phyloP scores from a whole-genome alignment of 2,329 filamentous ascomycete species.

The Fusarium sp. region DNA sequence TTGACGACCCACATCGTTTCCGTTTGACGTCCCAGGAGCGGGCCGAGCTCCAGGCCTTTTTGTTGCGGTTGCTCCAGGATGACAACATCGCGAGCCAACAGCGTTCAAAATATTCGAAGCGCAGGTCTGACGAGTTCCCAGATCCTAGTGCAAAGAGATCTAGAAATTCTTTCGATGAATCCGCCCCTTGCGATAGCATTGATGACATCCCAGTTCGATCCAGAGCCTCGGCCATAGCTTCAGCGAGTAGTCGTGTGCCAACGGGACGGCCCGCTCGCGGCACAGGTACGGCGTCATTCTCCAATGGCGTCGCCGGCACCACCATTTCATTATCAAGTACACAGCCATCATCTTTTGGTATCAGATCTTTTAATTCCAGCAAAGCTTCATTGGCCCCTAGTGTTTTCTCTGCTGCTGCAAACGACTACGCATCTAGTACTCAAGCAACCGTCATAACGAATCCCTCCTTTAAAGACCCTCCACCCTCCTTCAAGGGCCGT shows the following conservation, averaged over 20 bases:
- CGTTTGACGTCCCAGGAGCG: conserved; percentile 41
- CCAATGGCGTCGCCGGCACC: conserved; percentile 20
- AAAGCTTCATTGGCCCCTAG: conserved; percentile 52
- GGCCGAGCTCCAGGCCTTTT: conserved; percentile 46
- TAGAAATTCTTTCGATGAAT: conserved; percentile 32
- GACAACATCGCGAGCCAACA: conserved; percentile 26
- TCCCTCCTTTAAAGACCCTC: conserved; percentile 23
- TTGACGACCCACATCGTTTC: conserved; percentile 43
- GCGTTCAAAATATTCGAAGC: conserved; percentile 39
- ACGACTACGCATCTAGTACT: conserved; percentile 47
- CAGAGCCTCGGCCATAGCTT: conserved; percentile 15
- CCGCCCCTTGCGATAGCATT: conserved; percentile 21
- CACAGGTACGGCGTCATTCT: conserved; percentile 28
- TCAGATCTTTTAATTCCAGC: conserved; percentile 53
- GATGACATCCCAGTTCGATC: conserved; percentile 45
- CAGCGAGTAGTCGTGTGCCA: conserved; percentile 2
- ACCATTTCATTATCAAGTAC: conserved; percentile 29
- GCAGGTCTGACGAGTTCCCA: conserved; percentile 44
- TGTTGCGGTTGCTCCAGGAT: conserved; percentile 39
- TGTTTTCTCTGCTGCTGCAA: conserved; percentile 54
- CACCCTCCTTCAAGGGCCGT: neutral
- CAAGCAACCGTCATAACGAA: conserved; percentile 53
- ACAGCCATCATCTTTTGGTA: conserved; percentile 31
- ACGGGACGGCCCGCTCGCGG: conserved; percentile 36
- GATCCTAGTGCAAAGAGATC: conserved; percentile 36